Percentiles rank a stretch among this genome's conserved stretches.
Conservation (phyloP, 768 basidiomycete genomes). For the Lepiota venenata region DNA sequence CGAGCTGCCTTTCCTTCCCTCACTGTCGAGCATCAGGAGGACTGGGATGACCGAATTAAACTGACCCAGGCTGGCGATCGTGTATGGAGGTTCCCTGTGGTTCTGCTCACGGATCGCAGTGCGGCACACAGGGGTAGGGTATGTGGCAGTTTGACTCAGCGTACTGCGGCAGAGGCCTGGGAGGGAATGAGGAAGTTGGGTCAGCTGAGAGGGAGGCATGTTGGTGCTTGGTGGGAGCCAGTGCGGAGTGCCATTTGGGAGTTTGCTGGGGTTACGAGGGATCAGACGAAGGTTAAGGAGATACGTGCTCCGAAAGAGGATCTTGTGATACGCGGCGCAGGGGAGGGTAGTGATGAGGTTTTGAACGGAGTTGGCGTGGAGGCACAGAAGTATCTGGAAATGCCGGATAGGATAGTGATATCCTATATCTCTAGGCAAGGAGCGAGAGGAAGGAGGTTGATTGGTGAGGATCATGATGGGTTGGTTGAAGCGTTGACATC, state of each 20-base stretch:
- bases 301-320: slow-evolving; percentile 7
- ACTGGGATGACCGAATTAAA: slow-evolving; percentile 65
- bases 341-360: slow-evolving; percentile 16
- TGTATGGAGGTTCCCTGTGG: slow-evolving; percentile 70
- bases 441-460: slow-evolving; percentile 45
- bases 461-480: slow-evolving; percentile 49
- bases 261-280: slow-evolving; percentile 46
- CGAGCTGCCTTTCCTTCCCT: slow-evolving; percentile 71
- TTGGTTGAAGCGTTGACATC: slow-evolving; percentile 51
- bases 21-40: slow-evolving; percentile 61
- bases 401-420: slow-evolving; percentile 54
- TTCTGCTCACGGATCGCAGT: slow-evolving; percentile 71
- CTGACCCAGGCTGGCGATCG: slow-evolving; percentile 31
- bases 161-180: slow-evolving; percentile 70
- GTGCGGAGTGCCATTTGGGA: slow-evolving; percentile 60
- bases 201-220: slow-evolving; percentile 34
- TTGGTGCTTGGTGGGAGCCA: slow-evolving; percentile 79
- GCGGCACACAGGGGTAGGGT: slow-evolving; percentile 67
- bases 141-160: slow-evolving; percentile 63
- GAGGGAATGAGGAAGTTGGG: slow-evolving; percentile 40
- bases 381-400: slow-evolving; percentile 28
- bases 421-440: slow-evolving; percentile 73
- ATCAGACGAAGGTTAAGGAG: background rate
- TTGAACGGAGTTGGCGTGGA: slow-evolving; percentile 19
- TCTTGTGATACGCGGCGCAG: slow-evolving; percentile 7